Conservation (phyloP, 139 green algal species). For the Closterium sp. region DNA sequence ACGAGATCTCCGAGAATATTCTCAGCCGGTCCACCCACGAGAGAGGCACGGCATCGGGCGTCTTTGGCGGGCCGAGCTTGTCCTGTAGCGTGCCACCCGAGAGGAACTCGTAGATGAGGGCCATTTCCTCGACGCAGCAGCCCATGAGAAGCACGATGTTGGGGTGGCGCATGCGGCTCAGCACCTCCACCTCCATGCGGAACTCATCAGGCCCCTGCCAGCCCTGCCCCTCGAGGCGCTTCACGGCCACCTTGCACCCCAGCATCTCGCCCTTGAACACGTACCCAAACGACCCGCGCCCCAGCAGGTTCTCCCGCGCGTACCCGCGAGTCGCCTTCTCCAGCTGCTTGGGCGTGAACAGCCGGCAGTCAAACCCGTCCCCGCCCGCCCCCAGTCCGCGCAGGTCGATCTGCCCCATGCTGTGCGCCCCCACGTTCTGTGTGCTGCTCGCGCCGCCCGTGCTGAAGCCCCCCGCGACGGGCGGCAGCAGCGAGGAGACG, state of each 20-base stretch:
- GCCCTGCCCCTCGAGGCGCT: neutral
- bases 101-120: constrained; percentile 9
- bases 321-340: neutral
- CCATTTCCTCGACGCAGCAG: constrained; percentile 1
- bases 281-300: neutral
- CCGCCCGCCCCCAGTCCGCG: neutral
- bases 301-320: constrained; percentile 7
- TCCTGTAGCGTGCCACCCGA: neutral
- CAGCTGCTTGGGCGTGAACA: neutral
- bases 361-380: neutral
- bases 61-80: constrained; percentile 1
- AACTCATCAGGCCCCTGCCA: constrained; percentile 4
- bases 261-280: constrained; percentile 6
- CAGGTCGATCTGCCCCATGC: neutral
- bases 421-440: neutral
- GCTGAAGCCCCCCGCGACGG: neutral
- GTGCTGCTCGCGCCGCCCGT: too few relatives aligned
- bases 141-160: constrained; percentile 14
- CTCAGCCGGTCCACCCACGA: constrained; percentile 57
- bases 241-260: constrained; percentile 4
- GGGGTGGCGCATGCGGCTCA: neutral
- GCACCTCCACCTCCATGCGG: constrained; percentile 10
- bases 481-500: neutral
- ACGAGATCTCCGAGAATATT: constrained; percentile 58
- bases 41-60: constrained; percentile 29